A percentile compares a stretch with the other conserved stretches of the same genome.
Conservation (phyloP, 768 basidiomycete species). For the Russula griseocarnosa region DNA sequence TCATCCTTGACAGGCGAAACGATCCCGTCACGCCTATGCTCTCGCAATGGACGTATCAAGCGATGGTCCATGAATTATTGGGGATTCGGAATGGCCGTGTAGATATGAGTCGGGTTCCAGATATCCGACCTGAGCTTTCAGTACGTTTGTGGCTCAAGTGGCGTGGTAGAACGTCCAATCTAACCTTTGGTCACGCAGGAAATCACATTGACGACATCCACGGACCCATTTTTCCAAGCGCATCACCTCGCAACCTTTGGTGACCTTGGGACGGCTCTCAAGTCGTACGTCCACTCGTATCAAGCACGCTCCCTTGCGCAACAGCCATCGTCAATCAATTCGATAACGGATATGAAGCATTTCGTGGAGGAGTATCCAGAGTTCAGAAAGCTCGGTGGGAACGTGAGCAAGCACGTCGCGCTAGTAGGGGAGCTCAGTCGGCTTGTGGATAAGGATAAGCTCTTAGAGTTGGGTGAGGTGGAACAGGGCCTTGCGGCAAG, state of each 20-base stretch:
- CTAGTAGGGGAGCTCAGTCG: constrained; percentile 94
- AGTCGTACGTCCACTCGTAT: constrained; percentile 91
- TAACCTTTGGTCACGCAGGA: constrained; percentile 51
- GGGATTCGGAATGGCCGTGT: constrained; percentile 94
- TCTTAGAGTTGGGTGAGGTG: constrained; percentile 88
- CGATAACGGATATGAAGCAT: constrained; percentile 93
- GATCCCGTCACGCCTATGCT: constrained; percentile 96
- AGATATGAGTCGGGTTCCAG: constrained; percentile 76
- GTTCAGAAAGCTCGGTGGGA: constrained; percentile 92
- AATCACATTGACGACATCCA: constrained; percentile 85
- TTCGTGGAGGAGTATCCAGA: constrained; percentile 99
- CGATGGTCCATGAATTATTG: constrained; percentile 96
- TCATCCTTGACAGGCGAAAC: constrained; percentile 92
- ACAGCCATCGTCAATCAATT: constrained; percentile 79
- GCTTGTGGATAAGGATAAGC: constrained; percentile 77
- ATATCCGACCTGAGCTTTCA: constrained; percentile 79
- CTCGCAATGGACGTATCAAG: constrained; percentile 99
- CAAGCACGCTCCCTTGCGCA: constrained; percentile 77
- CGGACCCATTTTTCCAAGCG: constrained; percentile 90
- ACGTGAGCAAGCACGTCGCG: constrained; percentile 98
- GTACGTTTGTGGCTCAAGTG: constrained; percentile 43
- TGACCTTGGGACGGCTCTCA: constrained; percentile 87
- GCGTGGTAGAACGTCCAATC: constrained; percentile 1
- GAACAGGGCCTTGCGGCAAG: constrained; percentile 95
- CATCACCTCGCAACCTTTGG: constrained; percentile 93